Evolutionary conservation across 2,329 filamentous ascomycete species (phyloP), one percentile per base, ranked within the genome.

Genomic region (Mycosphaerelloides madeirae): DNA sequence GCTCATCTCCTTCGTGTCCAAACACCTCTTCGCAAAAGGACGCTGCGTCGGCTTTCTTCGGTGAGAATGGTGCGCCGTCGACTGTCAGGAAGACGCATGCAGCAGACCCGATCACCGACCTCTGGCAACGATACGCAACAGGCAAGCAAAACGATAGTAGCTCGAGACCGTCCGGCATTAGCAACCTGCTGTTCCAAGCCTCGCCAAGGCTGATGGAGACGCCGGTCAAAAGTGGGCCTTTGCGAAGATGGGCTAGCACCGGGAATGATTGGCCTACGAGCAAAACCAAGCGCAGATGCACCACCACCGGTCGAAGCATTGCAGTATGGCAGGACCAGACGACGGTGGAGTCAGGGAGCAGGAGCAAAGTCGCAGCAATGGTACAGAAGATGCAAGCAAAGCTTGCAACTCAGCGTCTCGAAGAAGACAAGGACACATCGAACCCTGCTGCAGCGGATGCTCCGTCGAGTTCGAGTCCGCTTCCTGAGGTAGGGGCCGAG

Each of bases 191-290:
- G 40, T 66, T 68, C 44, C 68, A 72, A 36, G 67, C 68, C 1
- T 75, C 73, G 1, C 72, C 73, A 16, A 65, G 66, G 15, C 71
- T 70, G 4, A 50, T 60, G n/a, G 62, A 61, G 41, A 65, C 68
- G 11, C 69, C 67, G 20, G 66, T 66, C 9, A 73, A 72, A 44
- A 71, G 67, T 47, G 68, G 72, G 15, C 71, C 71, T 2, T 59
- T 75, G 37, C 62, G 72, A 38, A 59, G 73, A 49, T 76, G 72
- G 72, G 69, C 69, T 19, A 76, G 73, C 54, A 74, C 72, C 43
- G 72, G 72, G 9, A 64, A 71, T 8, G 71, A 75, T 44, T 75
- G 71, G 58, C 72, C 72, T 52, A 49, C 59, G 57, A 54, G 53
- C 38, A 60, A 57, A 48, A 55, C 44, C 33, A 75, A 75, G 58